Percentiles rank a stretch among this genome's conserved stretches.
Conservation (phyloP, 805 yeast genomes). For the Zygosaccharomyces kombuchaensis region DNA sequence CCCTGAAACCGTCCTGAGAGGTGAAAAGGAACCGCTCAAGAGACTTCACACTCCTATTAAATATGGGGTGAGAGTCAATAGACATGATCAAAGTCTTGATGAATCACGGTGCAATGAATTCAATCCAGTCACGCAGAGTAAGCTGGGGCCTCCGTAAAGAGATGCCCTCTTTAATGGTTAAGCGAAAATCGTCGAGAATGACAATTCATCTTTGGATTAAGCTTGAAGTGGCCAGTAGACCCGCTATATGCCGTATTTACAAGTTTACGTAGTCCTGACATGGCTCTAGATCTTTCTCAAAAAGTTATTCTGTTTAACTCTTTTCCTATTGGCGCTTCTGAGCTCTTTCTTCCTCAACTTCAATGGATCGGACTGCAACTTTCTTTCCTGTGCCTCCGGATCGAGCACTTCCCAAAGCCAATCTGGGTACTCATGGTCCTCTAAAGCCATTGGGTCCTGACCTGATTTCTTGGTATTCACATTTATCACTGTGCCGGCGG, state of each 20-base stretch:
- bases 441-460: slow-evolving; percentile 83
- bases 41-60: background rate
- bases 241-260: slow-evolving; percentile 11
- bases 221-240: background rate
- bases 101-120: background rate
- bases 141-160: background rate
- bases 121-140: background rate
- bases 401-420: slow-evolving; percentile 92
- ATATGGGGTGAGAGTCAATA: slow-evolving; percentile 12
- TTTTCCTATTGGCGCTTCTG: slow-evolving; percentile 61
- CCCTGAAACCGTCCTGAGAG: slow-evolving; percentile 15
- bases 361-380: slow-evolving; percentile 56
- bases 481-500: slow-evolving; percentile 68
- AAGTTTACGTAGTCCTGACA: slow-evolving; percentile 15
- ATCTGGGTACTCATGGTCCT: slow-evolving; percentile 84
- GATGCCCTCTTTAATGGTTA: background rate
- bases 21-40: slow-evolving; percentile 19
- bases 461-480: slow-evolving; percentile 73
- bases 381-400: slow-evolving; percentile 51
- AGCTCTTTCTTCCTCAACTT: slow-evolving; percentile 66
- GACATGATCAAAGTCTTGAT: slow-evolving; percentile 3
- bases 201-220: background rate
- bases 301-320: slow-evolving; percentile 77
- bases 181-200: background rate
- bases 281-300: slow-evolving; percentile 22